phyloP scores from a whole-genome alignment of 2,329 filamentous ascomycete genomes.

The Akanthomyces dipterigenus region DNA sequence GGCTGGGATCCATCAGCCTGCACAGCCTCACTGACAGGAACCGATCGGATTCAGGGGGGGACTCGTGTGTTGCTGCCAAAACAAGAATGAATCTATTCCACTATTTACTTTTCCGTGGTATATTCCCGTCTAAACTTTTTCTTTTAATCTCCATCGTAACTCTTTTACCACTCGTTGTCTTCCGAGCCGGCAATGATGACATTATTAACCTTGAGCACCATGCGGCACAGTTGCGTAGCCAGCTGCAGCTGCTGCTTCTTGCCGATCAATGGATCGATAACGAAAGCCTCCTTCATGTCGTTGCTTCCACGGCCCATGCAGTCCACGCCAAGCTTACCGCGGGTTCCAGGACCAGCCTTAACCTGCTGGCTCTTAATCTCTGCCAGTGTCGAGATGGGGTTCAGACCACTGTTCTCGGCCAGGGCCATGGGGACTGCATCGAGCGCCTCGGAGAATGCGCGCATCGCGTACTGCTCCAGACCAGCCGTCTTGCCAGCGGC shows the following conservation, averaged over 20 bases:
- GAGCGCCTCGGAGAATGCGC: constrained; percentile 90
- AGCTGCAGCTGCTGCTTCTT: constrained; percentile 96
- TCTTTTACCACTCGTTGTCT: constrained; percentile 60
- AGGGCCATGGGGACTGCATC: constrained; percentile 92
- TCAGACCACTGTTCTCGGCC: constrained; percentile 93
- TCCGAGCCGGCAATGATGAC: constrained; percentile 86
- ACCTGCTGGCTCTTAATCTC: constrained; percentile 95
- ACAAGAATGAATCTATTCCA: constrained; percentile 7
- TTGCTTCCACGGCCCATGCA: constrained; percentile 96
- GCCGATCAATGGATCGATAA: constrained; percentile 95
- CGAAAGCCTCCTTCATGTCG: constrained; percentile 96
- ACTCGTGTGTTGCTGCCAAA: background rate
- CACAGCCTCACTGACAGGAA: constrained; percentile 5
- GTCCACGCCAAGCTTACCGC: constrained; percentile 78
- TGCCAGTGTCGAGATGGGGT: constrained; percentile 90
- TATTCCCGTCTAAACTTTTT: constrained; percentile 10
- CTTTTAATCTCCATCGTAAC: constrained; percentile 11
- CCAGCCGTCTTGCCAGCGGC: constrained; percentile 90
- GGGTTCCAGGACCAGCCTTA: constrained; percentile 51
- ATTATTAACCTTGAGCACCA: constrained; percentile 97
- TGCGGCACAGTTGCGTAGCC: constrained; percentile 93
- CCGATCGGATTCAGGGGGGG: background rate
- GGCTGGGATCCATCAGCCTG: background rate
- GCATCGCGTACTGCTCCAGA: constrained; percentile 99
- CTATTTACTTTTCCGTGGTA: constrained; percentile 14